A percentile compares a stretch with the other conserved stretches of the same genome.
These are phyloP conservation scores for Phialophora expanda DNA, from an alignment of 2,329 filamentous ascomycete species.

Conservation along the genomic window DNA sequence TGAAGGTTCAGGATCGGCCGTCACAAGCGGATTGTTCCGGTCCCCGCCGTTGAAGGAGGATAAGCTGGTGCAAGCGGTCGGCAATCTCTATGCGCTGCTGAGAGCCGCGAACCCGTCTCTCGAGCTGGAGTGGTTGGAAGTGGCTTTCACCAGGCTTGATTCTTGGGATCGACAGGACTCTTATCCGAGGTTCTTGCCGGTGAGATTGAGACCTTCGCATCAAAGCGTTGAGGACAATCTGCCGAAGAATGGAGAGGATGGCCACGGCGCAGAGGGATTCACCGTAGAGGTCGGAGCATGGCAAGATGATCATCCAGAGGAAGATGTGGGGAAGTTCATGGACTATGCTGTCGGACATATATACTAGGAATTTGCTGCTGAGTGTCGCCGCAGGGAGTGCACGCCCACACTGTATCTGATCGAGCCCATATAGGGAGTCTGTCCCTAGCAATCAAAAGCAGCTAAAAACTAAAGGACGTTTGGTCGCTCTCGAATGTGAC, in stretches of 20 bases:
- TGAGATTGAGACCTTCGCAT: constrained; percentile 3
- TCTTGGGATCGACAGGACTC: constrained; percentile 10
- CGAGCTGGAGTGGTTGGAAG: constrained; percentile 1
- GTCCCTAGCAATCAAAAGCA: background rate
- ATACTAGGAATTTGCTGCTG: background rate
- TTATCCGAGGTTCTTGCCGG: constrained; percentile 15
- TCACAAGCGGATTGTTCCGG: no score
- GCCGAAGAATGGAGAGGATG: background rate
- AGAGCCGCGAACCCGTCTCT: background rate
- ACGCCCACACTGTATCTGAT: no score
- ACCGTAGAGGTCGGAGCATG: constrained; percentile 1
- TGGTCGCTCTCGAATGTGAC: background rate
- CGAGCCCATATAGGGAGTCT: background rate
- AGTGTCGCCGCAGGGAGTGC: background rate
- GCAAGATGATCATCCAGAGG: constrained; percentile 13
- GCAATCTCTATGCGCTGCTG: constrained; percentile 6
- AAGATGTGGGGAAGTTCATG: constrained; percentile 3
- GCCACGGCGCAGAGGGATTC: background rate
- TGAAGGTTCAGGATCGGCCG: background rate
- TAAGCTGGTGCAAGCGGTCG: constrained; percentile 6
- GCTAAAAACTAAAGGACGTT: background rate
- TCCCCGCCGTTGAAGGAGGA: constrained; percentile 5
- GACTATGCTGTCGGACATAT: constrained; percentile 10
- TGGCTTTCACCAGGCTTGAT: constrained; percentile 14
- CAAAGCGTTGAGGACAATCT: background rate